phyloP scores from a whole-genome alignment of 306 rosid species.

The Casuarina equisetifolia region DNA sequence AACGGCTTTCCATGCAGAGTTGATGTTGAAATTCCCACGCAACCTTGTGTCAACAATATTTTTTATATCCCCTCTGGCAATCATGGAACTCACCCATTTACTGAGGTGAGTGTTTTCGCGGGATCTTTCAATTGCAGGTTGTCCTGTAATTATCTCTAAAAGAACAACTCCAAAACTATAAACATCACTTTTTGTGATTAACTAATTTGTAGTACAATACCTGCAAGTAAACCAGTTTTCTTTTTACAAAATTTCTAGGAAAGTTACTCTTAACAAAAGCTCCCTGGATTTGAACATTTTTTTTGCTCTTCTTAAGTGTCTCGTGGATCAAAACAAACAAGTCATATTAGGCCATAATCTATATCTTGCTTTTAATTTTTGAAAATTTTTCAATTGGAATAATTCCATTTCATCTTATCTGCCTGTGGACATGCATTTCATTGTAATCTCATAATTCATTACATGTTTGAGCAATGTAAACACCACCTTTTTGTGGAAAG shows the following conservation, averaged over 20 bases:
- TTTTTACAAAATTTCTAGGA: no score
- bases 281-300: no score
- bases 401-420: no score
- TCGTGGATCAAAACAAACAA: no score
- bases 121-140: not conserved
- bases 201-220: not conserved
- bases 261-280: no score
- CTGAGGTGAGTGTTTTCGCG: constrained; percentile 1
- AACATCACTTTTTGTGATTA: constrained; percentile 21
- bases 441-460: not conserved
- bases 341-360: no score
- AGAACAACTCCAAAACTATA: constrained; percentile 29
- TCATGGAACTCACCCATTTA: constrained; percentile 7
- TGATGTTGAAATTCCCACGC: not conserved
- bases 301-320: no score
- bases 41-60: constrained; percentile 7
- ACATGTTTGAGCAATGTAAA: not conserved
- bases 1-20: constrained; percentile 16
- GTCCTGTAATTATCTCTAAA: constrained; percentile 15
- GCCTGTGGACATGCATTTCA: not conserved
- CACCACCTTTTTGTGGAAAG: no score
- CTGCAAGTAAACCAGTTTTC: no score
- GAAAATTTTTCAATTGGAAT: no score
- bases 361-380: not conserved
- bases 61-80: constrained; percentile 14